Evolutionary conservation across 2,329 filamentous ascomycete species (phyloP).

Genomic region (Ceratocystis huliohia): DNA sequence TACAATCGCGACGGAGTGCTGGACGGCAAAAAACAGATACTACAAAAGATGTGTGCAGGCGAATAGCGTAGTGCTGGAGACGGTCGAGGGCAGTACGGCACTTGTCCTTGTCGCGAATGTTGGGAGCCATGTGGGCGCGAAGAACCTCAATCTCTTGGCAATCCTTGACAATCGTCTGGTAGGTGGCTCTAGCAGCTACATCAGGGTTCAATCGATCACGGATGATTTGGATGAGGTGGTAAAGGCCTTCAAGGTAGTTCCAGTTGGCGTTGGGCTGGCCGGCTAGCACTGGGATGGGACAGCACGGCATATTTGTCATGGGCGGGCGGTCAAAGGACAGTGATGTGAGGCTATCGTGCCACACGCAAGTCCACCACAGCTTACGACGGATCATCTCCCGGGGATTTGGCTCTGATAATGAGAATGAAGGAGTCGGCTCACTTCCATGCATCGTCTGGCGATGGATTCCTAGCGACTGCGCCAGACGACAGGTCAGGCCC

Average conservation of each 20-base stretch:
- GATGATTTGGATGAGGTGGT: slow-evolving; percentile 49
- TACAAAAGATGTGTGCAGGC: slow-evolving; percentile 53
- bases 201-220: slow-evolving; percentile 46
- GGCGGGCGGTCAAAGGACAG: slow-evolving; percentile 54
- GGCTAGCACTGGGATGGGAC: slow-evolving; percentile 38
- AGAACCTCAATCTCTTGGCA: slow-evolving; percentile 43
- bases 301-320: slow-evolving; percentile 48
- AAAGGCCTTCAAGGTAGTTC: slow-evolving; percentile 53
- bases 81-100: slow-evolving; percentile 52
- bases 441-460: slow-evolving; percentile 34
- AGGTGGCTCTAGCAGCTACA: slow-evolving; percentile 36
- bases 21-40: slow-evolving; percentile 53
- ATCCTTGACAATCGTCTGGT: slow-evolving; percentile 44
- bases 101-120: slow-evolving; percentile 47
- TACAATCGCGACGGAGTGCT: slow-evolving; percentile 43
- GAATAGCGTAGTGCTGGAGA: slow-evolving; percentile 50
- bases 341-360: slow-evolving; percentile 54
- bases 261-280: slow-evolving; percentile 36
- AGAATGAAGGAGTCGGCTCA: slow-evolving; percentile 27
- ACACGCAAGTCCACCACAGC: slow-evolving; percentile 53
- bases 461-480: slow-evolving; percentile 51
- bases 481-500: slow-evolving; percentile 51
- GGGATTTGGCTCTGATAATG: slow-evolving; percentile 30
- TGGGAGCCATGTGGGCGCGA: slow-evolving; percentile 36
- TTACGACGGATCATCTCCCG: slow-evolving; percentile 44